Percentiles rank a stretch among this genome's conserved stretches.
phyloP scores from a whole-genome alignment of 768 basidiomycete genomes.

The Cytidiella melzeri region DNA sequence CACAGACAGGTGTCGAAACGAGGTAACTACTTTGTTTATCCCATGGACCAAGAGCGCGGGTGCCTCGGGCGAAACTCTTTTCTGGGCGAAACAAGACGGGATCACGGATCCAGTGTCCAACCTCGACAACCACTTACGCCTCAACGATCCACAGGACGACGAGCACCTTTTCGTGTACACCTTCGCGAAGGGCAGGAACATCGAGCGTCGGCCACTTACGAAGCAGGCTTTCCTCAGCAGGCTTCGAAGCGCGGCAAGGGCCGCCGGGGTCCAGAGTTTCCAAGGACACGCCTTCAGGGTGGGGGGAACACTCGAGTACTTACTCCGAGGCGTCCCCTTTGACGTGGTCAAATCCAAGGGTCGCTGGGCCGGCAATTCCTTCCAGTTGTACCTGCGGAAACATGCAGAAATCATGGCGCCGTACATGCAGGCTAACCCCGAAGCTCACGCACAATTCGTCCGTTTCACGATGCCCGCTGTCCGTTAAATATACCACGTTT shows the following conservation, averaged over 20 bases:
- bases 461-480: too few relatives aligned
- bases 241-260: conserved; percentile 14
- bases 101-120: not conserved
- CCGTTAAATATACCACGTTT: too few relatives aligned
- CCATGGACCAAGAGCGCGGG: conserved; percentile 4
- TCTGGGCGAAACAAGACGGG: conserved; percentile 11
- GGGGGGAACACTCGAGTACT: conserved; percentile 10
- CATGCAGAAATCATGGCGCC: too few relatives aligned
- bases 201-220: too few relatives aligned
- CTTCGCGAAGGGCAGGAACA: too few relatives aligned
- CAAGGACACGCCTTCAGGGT: conserved; percentile 9
- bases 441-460: too few relatives aligned
- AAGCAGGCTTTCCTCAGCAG: conserved; percentile 16
- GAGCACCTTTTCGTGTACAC: conserved; percentile 28
- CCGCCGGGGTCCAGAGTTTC: too few relatives aligned
- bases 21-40: not conserved
- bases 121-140: conserved; percentile 20
- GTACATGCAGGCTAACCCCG: too few relatives aligned
- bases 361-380: too few relatives aligned
- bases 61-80: conserved; percentile 9
- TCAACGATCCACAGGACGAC: conserved; percentile 24
- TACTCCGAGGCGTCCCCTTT: conserved; percentile 12
- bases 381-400: too few relatives aligned
- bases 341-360: too few relatives aligned
- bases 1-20: too few relatives aligned